Base-by-base conservation (phyloP, 2,329 filamentous ascomycete genomes). In the Nemania serpens region DNA sequence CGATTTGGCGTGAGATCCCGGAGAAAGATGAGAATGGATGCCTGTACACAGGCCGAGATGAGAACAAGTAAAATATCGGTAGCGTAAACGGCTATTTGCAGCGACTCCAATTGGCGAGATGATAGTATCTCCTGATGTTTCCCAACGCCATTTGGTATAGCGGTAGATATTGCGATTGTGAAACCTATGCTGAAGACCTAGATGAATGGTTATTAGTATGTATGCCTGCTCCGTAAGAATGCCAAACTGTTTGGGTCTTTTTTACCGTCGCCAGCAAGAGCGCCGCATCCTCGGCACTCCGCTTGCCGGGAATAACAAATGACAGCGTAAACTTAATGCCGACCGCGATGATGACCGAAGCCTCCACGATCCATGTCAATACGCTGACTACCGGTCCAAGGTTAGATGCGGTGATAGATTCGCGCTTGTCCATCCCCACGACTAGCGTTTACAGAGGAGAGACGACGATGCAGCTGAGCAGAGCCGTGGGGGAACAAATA, bases 311-410 rank as follows among this genome's bases (percentile, higher is more conserved):
- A 13, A 61, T 58, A 10, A 62, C 50, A 22, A 49, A 62, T 17
- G 58, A 61, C 10, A 66, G 41, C 1, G 61, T 63, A 37, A 66
- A 63, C 45, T 66, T 66, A 55, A 66, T 52, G 6, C 55, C 55
- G 55, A 66, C 61, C 3, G 63, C 63, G 29, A 61, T 51, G 52
- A 61, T 2, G 18, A 63, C 58, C 12, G 61, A 15, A 52, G 61
- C 63, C n/a, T 42, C 47, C 13, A 61, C 53, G 33, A 65, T 63
- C 63, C 63, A 65, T 1, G 63, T 58, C 33, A 65, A 47, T 18
- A 65, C 50, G 48, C 63, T 65, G 37, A 65, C 58, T 39, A 63
- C 43, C 6, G 63, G 63, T 11, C 63, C 63, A 1, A 63, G 58
- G 52, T 65, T 63, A 13, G 54, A 54, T 33, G 42, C 42, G 11